Conservation (phyloP, 805 yeast genomes). For the Metschnikowia lachancei region DNA sequence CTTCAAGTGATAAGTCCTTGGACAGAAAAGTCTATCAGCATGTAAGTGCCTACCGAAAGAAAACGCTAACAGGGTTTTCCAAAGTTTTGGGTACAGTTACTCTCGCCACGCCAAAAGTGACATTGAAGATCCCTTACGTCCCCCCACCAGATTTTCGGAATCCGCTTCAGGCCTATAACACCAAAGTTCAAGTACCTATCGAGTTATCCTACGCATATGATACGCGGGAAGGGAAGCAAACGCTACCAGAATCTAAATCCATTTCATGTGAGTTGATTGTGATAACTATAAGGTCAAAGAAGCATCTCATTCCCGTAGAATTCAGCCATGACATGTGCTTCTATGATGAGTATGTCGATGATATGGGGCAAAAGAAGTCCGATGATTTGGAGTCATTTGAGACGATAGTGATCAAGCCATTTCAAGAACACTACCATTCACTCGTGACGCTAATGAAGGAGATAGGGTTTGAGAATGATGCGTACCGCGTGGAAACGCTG, state of each 20-base stretch:
- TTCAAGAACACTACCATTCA: constrained; percentile 27
- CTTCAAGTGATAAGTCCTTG: constrained; percentile 12
- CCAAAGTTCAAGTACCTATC: constrained; percentile 31
- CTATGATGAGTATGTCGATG: constrained; percentile 30
- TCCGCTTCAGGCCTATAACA: constrained; percentile 13
- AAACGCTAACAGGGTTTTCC: constrained; percentile 32
- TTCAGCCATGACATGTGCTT: constrained; percentile 41
- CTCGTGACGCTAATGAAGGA: constrained; percentile 30
- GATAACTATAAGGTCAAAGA: constrained; percentile 34
- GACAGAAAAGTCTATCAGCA: constrained; percentile 28
- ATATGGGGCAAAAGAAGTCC: constrained; percentile 22
- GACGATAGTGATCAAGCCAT: constrained; percentile 32
- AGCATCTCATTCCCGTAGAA: constrained; percentile 39
- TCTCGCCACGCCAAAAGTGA: constrained; percentile 35
- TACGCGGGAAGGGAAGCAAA: constrained; percentile 6
- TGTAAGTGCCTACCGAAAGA: constrained; percentile 32
- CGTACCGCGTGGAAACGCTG: constrained; percentile 34
- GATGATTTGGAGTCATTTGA: constrained; percentile 30
- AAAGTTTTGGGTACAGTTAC: constrained; percentile 33
- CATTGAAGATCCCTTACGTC: constrained; percentile 29
- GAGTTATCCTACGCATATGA: constrained; percentile 29
- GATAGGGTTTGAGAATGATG: constrained; percentile 32
- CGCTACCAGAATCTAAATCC: constrained; percentile 34
- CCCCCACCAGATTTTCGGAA: constrained; percentile 33
- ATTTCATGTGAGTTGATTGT: constrained; percentile 36